A percentile compares a stretch with the other conserved stretches of the same genome.
phyloP scores from a whole-genome alignment of 805 yeast species.

The Wickerhamiella azyma region DNA sequence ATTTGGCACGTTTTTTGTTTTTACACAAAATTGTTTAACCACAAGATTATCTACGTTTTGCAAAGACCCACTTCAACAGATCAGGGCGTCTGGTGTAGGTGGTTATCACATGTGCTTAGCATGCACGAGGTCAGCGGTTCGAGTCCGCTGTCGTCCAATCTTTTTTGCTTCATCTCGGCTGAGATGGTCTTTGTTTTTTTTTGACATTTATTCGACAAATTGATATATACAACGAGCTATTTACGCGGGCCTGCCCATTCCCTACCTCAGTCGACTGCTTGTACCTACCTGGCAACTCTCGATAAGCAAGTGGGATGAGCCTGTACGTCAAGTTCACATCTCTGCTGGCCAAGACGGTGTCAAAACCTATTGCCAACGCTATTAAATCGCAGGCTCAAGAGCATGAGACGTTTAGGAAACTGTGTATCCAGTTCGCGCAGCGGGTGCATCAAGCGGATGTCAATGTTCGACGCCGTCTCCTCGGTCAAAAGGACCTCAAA shows the following conservation, averaged over 20 bases:
- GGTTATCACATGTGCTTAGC: constrained; percentile 6
- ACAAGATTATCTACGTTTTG: too few relatives aligned
- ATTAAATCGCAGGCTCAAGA: constrained; percentile 65
- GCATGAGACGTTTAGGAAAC: constrained; percentile 44
- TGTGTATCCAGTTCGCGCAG: constrained; percentile 64
- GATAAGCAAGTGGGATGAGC: constrained; percentile 37
- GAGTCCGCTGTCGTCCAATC: constrained; percentile 4
- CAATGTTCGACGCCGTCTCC: constrained; percentile 42
- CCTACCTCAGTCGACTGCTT: background rate
- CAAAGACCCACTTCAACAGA: background rate
- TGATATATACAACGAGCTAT: too few relatives aligned
- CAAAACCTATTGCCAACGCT: constrained; percentile 64
- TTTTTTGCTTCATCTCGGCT: background rate
- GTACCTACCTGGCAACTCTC: too few relatives aligned
- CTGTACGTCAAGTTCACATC: constrained; percentile 63
- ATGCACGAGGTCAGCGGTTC: constrained; percentile 6
- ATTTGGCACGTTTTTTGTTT: too few relatives aligned
- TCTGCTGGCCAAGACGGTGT: constrained; percentile 55
- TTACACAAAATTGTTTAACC: too few relatives aligned
- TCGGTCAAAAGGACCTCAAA: constrained; percentile 39
- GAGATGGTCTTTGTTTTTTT: too few relatives aligned
- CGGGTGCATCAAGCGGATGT: constrained; percentile 52
- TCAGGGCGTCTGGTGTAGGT: constrained; percentile 3
- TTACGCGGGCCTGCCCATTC: too few relatives aligned
- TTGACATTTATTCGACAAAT: too few relatives aligned